Base-by-base conservation (phyloP, 2,329 filamentous ascomycete genomes). In the Albifimbria verrucaria region DNA sequence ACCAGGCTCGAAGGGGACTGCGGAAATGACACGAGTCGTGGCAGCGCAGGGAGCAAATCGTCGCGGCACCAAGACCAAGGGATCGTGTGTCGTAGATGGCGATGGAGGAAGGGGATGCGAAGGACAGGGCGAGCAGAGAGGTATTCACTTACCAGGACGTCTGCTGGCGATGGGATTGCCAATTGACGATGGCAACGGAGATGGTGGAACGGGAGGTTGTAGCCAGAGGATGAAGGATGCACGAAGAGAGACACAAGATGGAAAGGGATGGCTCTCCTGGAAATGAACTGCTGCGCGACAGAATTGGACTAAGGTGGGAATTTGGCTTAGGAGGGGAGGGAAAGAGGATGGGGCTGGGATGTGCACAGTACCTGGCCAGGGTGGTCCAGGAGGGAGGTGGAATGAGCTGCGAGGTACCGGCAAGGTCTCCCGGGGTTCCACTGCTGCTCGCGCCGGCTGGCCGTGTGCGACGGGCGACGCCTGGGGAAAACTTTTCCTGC, bases 81-180 rank as follows among this genome's bases (percentile, higher is more conserved):
- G n/a, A n/a, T n/a, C n/a, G n/a, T n/a, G n/a, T n/a, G n/a, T n/a
- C n/a, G n/a, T n/a, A n/a, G n/a, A n/a, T n/a, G n/a, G 32, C 32
- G 32, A 4, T n/a, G 18, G 32, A 39, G 32, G 32, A 39, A 39
- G 32, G 15, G 32, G 32, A 17, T n/a, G 32, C 26, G 32, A 12
- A 12, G 32, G 32, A 39, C 12, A 39, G 32, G 32, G 32, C 32
- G 32, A 4, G 12, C 5, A 39, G 46, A 22, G 25, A 20, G 17
- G 46, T 26, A 25, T 48, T 12, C 7, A 48, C 46, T 48, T 26
- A 48, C 46, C 25, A 18, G 39, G 49, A 44, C 49, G 53, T 54
- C 50, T 51, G 50, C 55, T 55, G 52, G 55, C 53, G 55, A 55
- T 48, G 48, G 52, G 45, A 52, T 42, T 52, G 52, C 55, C 55